Percentiles rank a stretch among this genome's conserved stretches.
phyloP scores from a whole-genome alignment of 768 basidiomycete species.

The Zangia roseola region DNA sequence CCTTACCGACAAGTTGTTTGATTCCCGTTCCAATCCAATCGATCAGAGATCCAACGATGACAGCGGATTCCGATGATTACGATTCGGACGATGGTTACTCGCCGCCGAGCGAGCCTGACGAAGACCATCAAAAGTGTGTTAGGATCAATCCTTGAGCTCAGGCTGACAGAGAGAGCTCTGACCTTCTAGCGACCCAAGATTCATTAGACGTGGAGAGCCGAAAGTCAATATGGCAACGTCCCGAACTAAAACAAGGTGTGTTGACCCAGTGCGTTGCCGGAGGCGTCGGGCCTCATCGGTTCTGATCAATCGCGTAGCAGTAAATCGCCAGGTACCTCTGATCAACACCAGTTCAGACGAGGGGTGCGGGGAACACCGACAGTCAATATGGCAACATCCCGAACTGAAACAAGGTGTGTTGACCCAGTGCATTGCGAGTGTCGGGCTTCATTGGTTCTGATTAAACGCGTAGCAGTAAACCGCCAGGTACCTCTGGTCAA shows the following conservation, averaged over 20 bases:
- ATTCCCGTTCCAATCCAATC: neutral
- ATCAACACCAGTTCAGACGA: too few relatives aligned
- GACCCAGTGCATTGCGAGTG: neutral
- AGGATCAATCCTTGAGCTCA: neutral
- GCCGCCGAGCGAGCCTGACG: neutral
- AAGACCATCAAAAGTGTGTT: neutral
- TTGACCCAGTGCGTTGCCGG: neutral
- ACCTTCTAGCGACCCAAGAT: neutral
- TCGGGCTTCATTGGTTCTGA: neutral
- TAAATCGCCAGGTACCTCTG: too few relatives aligned
- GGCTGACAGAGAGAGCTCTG: too few relatives aligned
- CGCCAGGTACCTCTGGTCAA: too few relatives aligned
- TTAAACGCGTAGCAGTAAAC: too few relatives aligned
- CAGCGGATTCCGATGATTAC: neutral
- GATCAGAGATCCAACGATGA: neutral
- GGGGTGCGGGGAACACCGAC: slow-evolving; percentile 6
- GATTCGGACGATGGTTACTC: neutral
- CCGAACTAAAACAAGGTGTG: neutral
- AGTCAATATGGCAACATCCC: accelerated
- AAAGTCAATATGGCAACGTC: accelerated
- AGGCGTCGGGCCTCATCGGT: neutral
- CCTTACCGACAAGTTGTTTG: too few relatives aligned
- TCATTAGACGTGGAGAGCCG: slow-evolving; percentile 5
- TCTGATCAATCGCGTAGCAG: too few relatives aligned
- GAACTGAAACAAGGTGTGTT: neutral